A percentile compares a stretch with the other conserved stretches of the same genome.
These are phyloP conservation scores for Lachancea sp. DNA, from an alignment of 805 yeast genomes.

Conservation along the genomic window DNA sequence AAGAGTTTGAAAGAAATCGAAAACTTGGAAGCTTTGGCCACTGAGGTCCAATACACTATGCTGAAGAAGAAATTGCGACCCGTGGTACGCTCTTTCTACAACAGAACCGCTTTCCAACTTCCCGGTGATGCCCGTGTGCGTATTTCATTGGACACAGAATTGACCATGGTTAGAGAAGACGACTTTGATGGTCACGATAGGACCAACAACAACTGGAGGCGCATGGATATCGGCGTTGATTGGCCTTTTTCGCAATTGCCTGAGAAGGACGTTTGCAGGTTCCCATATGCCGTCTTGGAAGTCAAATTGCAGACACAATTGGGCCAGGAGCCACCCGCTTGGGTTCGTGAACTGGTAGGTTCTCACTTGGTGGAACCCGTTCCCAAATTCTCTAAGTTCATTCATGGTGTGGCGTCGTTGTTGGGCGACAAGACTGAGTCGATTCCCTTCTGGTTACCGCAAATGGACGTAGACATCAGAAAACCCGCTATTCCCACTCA, in stretches of 20 bases:
- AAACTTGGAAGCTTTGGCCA: slow-evolving; percentile 83
- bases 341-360: slow-evolving; percentile 90
- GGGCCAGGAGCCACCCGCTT: slow-evolving; percentile 97
- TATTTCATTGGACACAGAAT: slow-evolving; percentile 93
- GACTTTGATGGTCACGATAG: slow-evolving; percentile 90
- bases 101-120: slow-evolving; percentile 96
- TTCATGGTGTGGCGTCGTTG: slow-evolving; percentile 93
- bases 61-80: slow-evolving; percentile 83
- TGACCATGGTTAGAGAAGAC: slow-evolving; percentile 97
- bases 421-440: slow-evolving; percentile 75
- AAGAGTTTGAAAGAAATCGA: slow-evolving; percentile 84
- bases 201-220: slow-evolving; percentile 92
- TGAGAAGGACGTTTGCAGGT: slow-evolving; percentile 79
- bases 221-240: slow-evolving; percentile 97
- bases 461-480: slow-evolving; percentile 91
- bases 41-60: slow-evolving; percentile 87
- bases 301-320: slow-evolving; percentile 95
- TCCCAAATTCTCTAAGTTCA: slow-evolving; percentile 94
- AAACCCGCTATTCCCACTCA: slow-evolving; percentile 55
- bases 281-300: slow-evolving; percentile 96
- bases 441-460: slow-evolving; percentile 97
- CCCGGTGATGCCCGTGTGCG: slow-evolving; percentile 99
- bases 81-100: slow-evolving; percentile 90
- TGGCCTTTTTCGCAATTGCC: slow-evolving; percentile 87
- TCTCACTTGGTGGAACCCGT: slow-evolving; percentile 96